Evolutionary conservation across 1,284 basidiomycete species (phyloP).

Genomic region (Pascua guehoae): DNA sequence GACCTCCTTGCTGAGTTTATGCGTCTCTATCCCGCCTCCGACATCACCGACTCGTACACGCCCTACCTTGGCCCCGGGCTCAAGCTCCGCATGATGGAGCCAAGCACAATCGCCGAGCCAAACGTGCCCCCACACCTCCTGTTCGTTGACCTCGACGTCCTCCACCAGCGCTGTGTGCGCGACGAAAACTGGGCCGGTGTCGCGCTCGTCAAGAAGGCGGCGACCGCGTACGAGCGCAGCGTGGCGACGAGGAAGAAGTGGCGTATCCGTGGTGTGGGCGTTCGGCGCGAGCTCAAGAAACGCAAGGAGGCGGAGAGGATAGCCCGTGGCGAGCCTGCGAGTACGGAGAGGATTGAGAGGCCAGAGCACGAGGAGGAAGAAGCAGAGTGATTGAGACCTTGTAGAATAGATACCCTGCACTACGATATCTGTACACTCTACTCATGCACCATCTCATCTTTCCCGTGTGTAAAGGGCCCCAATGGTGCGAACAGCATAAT

Average conservation of each 20-base stretch:
- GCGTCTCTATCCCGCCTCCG: slow-evolving; percentile 31
- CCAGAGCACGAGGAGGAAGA: neutral
- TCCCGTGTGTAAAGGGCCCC: too few species aligned
- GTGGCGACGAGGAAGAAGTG: slow-evolving; percentile 32
- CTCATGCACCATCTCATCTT: neutral
- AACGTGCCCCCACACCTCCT: slow-evolving; percentile 46
- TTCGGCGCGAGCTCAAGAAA: slow-evolving; percentile 9
- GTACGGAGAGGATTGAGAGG: neutral
- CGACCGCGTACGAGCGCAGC: slow-evolving; percentile 28
- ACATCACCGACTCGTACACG: slow-evolving; percentile 25
- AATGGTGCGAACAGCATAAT: too few species aligned
- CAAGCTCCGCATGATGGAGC: slow-evolving; percentile 32
- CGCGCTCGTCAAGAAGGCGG: slow-evolving; percentile 33
- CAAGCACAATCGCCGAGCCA: slow-evolving; percentile 33
- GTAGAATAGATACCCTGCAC: slow-evolving; percentile 3
- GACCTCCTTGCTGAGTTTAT: slow-evolving; percentile 33
- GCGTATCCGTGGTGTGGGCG: slow-evolving; percentile 29
- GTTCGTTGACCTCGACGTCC: slow-evolving; percentile 40
- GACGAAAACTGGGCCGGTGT: slow-evolving; percentile 32
- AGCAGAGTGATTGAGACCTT: neutral
- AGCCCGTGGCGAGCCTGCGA: neutral
- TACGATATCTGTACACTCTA: neutral
- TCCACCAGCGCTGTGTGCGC: slow-evolving; percentile 41
- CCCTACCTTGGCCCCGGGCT: slow-evolving; percentile 27
- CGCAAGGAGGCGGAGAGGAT: neutral